Conservation (phyloP, 805 yeast species). For the Candida insectalens region DNA sequence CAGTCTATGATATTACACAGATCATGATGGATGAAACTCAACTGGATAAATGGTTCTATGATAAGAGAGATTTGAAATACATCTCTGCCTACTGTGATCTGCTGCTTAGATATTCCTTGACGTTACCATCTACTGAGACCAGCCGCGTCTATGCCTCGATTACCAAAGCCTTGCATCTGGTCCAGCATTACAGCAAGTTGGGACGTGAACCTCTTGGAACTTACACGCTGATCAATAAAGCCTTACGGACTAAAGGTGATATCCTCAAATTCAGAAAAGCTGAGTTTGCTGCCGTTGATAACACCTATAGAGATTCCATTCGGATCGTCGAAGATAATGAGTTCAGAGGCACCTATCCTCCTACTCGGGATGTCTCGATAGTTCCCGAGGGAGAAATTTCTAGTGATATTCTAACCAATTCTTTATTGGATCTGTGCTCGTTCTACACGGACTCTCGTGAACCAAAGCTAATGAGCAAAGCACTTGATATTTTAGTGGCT, state of each 20-base stretch:
- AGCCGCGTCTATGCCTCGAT: conserved; percentile 19
- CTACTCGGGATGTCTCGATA: conserved; percentile 10
- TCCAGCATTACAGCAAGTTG: conserved; percentile 18
- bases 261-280: conserved; percentile 13
- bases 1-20: conserved; percentile 15
- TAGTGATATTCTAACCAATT: conserved; percentile 15
- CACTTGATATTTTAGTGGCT: conserved; percentile 28
- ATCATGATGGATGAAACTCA: conserved; percentile 9
- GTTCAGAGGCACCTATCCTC: conserved; percentile 6
- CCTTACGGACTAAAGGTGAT: conserved; percentile 28
- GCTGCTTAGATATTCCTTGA: conserved; percentile 28
- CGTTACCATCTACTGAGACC: conserved; percentile 18
- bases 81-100: conserved; percentile 27
- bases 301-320: conserved; percentile 21
- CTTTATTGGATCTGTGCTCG: conserved; percentile 21
- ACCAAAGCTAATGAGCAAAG: conserved; percentile 11
- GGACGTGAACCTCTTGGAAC: conserved; percentile 16
- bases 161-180: conserved; percentile 21
- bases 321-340: conserved; percentile 17
- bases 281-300: conserved; percentile 18
- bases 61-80: conserved; percentile 24
- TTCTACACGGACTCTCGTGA: conserved; percentile 19
- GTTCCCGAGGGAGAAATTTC: conserved; percentile 15
- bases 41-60: conserved; percentile 17
- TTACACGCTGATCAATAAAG: conserved; percentile 22